Base-by-base conservation (phyloP, 768 basidiomycete genomes). In the Hirschioporus abietinus region DNA sequence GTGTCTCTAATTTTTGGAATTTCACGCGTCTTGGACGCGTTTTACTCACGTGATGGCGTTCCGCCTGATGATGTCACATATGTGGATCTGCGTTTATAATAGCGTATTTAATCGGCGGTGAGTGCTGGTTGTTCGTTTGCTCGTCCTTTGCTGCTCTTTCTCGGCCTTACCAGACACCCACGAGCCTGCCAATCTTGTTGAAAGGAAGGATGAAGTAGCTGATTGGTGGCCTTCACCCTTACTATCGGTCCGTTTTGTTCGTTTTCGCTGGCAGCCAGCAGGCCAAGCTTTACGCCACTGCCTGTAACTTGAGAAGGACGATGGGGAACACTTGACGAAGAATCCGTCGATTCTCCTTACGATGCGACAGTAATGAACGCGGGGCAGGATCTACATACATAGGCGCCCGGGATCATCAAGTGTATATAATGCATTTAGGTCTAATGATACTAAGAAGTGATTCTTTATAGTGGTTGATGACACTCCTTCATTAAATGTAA, bases 201-300 rank as follows among this genome's bases (percentile, higher is more conserved):
- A n/a, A n/a, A n/a, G n/a, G n/a, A n/a, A n/a, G 82, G 72, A 74
- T 87, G 67, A 87, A 87, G 71, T 85, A 81, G 80, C 74, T 86
- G 60, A 84, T 81, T 66, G 79, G 81, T 30, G 84, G 83, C 9
- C 77, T 83, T 60, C 78, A 82, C 4, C 84, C 84, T 17, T 83
- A 15, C 25, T 8, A 17, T 3, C 60, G 30, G 24, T 5, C 73
- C 74, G 2, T 81, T 75, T 70, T 82, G 74, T 66, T 74, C 75
- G 17, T 82, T 82, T n/a, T 69, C 72, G 30, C 10, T 25, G 60
- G 42, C 42, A 74, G 63, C 71, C 73, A 1, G 67, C 68, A 52
- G 68, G 71, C n/a, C 72, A 75, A 20, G 71, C 73, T n/a, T 64
- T 73, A 12, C 70, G 35, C 75, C 80, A 52, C 70, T 80, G 63